Conservation (phyloP, 208 protist species). For the Baffinella frigidus region DNA sequence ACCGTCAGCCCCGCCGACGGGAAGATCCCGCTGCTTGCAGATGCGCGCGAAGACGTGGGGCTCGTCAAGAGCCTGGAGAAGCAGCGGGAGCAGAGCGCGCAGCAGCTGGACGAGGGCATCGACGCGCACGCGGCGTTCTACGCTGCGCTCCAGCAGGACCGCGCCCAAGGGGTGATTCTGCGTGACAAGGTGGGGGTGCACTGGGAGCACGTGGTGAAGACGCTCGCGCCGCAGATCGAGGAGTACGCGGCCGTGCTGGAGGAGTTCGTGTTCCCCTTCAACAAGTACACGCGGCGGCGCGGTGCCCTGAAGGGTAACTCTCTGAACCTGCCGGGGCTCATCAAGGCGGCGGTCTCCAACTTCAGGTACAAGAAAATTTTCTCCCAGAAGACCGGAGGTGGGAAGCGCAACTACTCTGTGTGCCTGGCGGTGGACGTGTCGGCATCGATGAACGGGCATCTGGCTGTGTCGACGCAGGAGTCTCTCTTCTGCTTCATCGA, state of each 20-base stretch:
- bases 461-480: not conserved
- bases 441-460: not conserved
- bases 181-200: not conserved
- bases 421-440: not conserved
- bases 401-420: not conserved
- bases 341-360: not conserved
- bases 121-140: not conserved
- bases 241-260: not conserved
- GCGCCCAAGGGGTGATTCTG: not conserved
- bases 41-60: not conserved
- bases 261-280: not conserved
- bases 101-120: not conserved
- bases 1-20: not conserved
- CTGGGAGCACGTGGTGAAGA: not conserved
- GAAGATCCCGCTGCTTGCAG: not conserved
- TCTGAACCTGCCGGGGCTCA: not conserved
- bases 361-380: slow-evolving; percentile 17
- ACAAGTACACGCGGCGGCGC: slow-evolving; percentile 16
- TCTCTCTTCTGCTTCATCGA: not conserved
- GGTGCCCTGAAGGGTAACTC: not conserved
- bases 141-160: not conserved
- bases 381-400: not conserved
- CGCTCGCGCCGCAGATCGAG: not conserved
- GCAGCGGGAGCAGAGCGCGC: not conserved
- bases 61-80: not conserved